Evolutionary conservation across 164 flowering plant genomes (phyloP).

Genomic region (Vitis rupestris): DNA sequence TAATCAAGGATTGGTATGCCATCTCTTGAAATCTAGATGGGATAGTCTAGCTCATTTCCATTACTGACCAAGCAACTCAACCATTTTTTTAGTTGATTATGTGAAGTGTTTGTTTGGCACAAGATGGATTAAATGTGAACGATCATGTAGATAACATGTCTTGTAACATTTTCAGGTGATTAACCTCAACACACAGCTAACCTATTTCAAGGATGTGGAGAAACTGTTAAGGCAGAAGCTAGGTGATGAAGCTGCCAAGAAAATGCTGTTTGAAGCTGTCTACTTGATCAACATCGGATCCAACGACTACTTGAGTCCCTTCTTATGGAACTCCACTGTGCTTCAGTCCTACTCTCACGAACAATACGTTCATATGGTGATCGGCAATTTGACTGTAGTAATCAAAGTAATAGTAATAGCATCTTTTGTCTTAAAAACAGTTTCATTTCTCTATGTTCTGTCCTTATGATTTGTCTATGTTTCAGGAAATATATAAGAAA

Average conservation of each 20-base stretch:
- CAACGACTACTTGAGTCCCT: conserved; percentile 22
- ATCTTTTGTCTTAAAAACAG: background rate
- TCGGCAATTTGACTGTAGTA: conserved; percentile 20
- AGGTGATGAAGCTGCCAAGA: conserved; percentile 17
- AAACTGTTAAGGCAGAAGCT: conserved; percentile 12
- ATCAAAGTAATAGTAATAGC: conserved; percentile 11
- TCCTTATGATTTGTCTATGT: background rate
- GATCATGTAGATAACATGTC: no score
- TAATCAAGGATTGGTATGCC: conserved; percentile 19
- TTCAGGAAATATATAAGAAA: conserved; percentile 21
- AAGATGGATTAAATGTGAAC: no score
- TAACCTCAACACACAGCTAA: conserved; percentile 21
- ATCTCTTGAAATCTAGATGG: background rate
- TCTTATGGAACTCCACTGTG: background rate
- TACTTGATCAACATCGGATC: conserved; percentile 27
- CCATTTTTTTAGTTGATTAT: no score
- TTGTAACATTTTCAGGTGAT: conserved; percentile 5
- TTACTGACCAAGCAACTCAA: no score
- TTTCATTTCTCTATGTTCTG: no score
- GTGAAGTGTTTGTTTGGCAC: no score
- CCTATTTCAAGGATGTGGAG: conserved; percentile 20
- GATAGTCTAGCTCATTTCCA: no score
- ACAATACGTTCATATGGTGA: conserved; percentile 15
- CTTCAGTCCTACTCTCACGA: background rate
- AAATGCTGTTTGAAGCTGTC: conserved; percentile 19